Base-by-base conservation (phyloP, 1,284 basidiomycete species). In the Porodaedalea pini region DNA sequence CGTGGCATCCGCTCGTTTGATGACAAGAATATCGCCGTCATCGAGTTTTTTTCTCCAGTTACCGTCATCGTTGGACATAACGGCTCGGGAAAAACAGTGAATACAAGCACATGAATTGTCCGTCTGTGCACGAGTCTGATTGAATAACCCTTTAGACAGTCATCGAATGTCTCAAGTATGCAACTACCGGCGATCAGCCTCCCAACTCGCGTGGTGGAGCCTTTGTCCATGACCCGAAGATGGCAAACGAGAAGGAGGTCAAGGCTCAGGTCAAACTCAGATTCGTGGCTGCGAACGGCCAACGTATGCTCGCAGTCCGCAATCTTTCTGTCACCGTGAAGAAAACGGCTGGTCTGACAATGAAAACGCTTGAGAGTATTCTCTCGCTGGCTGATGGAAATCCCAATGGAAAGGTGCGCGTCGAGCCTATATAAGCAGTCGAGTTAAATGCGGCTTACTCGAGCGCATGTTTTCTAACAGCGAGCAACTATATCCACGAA, bases 41-140 rank as follows among this genome's bases (percentile, higher is more conserved):
- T 99, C 70, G 92, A 99, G 71, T 99, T 99, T 76, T 98, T 94
- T 75, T 88, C 88, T 13, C 97, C 97, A 1, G 89, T 99, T 56
- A 99, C 97, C 0, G 95, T 99, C 69, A 99, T 99, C 63, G 95
- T 99, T 6, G 97, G 97, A 4, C 92, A 96, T 76, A 99, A 99
- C 74, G 97, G 97, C 13, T 95, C 92, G 65, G 97, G 97, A 51
- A 99, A 99, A 77, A 99, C 97, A 17, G 82, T 82, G 52, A 68
- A 74, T 62, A 2, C 13, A 19, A 31, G 7, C 29, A 7, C 53
- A 29, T 41, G 15, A n/a, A n/a, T 45, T 31, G 7, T 21, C 31
- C 25, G 31, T 15, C 23, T 25, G 25, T 19, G 45, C 15, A 51
- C 36, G 31, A 10, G 41, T 49, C 43, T 58, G 25, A 45, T 52